Base-by-base conservation (phyloP, 768 basidiomycete species). In the Mycena olivaceomarginata region DNA sequence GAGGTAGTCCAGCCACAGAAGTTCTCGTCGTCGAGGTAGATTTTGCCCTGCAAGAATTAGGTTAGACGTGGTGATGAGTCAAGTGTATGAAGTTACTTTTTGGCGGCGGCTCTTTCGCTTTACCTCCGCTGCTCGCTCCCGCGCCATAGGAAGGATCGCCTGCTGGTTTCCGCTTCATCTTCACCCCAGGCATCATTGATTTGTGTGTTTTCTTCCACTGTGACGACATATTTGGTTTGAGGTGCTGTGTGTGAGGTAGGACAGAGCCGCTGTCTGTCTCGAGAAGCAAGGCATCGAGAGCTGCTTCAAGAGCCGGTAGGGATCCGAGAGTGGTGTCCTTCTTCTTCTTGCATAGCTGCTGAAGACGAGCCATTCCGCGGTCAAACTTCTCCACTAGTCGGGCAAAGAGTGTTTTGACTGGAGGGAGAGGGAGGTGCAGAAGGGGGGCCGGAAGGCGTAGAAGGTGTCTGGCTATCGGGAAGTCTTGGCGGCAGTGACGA, bases 241-340 rank as follows among this genome's bases (percentile, higher is more conserved):
- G 53, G 53, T 56, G 53, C 8, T 57, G 22, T 11, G 56, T 8
- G 18, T 60, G 16, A 9, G 77, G 77, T 0, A 75, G 64, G 13
- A 78, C 69, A 1, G 12, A 13, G n/a, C 25, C 37, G 43, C 25
- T 45, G 13, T 75, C 74, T 13, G 69, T 67, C 11, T 48, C 74
- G 2, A 43, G 4, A 4, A 75, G 41, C 73, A 78, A 51, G 0
- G 48, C 25, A 25, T 68, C 77, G 0, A 72, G 25, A 10, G 25
- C 56, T 5, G 76, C 45, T 13, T 77, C 62, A 3, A 77, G 72
- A 8, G 31, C 48, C 1, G 41, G 7, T 1, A 10, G 39, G 8
- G 15, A 9, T 16, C 2, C 7, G 2, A 31, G 8, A 3, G 46
- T 37, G 20, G 20, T 0, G 8, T n/a, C 48, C 7, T 41, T 70